Evolutionary conservation across 2,329 filamentous ascomycete species (phyloP), one percentile per base, ranked within the genome.

Genomic region (Helotiales sp.): DNA sequence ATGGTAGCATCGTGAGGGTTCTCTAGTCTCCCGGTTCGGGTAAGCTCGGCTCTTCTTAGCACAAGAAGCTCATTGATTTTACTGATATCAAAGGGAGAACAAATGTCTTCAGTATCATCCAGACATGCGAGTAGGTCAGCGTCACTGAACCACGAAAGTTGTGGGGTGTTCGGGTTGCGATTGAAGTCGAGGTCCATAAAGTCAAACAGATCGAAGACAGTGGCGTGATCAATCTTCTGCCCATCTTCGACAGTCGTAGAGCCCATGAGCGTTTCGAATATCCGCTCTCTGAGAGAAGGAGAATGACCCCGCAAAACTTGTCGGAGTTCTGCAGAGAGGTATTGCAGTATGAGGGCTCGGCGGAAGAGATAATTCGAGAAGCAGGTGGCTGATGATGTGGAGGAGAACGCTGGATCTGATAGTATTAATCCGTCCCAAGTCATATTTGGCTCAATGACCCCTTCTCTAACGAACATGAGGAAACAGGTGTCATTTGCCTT

Each of bases 161-260:
- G 87, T 2, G 85, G 78, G 1, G 84, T 76, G 4, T 81, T 77
- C 50, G 80, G 74, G 13, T 79, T 75, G 65, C 79, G 78, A 0
- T 80, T 79, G 45, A 89, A 82, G 57, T 87, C 84, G 11, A 91
- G 79, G 68, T 92, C 89, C 67, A 96, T 86, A 75, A 98, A 98
- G 79, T 99, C 96, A 74, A 97, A 96, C 24, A 98, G 85, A 71
- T 97, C 93, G 75, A 98, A 97, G 6, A 98, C 86, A 3, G 91
- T 93, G 0, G 90, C 86, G 66, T 93, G 91, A 30, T 81, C 67
- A 43, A 91, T 82, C 5, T 88, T 82, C 63, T 92, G 87, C 57
- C 90, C 89, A 66, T 87, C 87, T 15, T 90, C 86, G 20, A 89
- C 82, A 11, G 87, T 83, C 7, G 93, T 88, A 49, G 91, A 89